A percentile compares a stretch with the other conserved stretches of the same genome.
These are phyloP conservation scores for Coffea humblotiana DNA, from an alignment of 305 asterid genomes.

Conservation along the genomic window DNA sequence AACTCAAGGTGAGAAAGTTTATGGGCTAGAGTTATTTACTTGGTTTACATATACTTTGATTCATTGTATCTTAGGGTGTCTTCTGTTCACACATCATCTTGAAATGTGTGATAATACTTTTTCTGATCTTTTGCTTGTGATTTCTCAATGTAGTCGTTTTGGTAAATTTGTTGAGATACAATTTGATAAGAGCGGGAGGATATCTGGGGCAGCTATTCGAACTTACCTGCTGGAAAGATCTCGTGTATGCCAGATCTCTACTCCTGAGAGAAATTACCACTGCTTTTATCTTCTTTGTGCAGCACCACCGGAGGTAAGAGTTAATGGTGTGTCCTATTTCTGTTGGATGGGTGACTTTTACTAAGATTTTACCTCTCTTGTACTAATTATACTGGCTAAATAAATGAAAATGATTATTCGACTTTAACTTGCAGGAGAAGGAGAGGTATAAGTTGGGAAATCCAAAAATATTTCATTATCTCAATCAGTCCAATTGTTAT, in stretches of 20 bases:
- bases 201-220: constrained; percentile 98
- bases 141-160: constrained; percentile 70
- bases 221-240: constrained; percentile 98
- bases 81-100: constrained; percentile 13
- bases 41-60: constrained; percentile 14
- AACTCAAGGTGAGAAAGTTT: constrained; percentile 74
- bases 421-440: constrained; percentile 58
- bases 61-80: not conserved
- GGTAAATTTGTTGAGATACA: constrained; percentile 99
- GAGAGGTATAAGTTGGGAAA: constrained; percentile 76
- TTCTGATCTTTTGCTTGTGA: constrained; percentile 3
- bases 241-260: constrained; percentile 95
- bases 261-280: constrained; percentile 98
- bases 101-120: constrained; percentile 9
- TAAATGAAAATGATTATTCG: constrained; percentile 22
- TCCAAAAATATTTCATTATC: constrained; percentile 79
- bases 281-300: constrained; percentile 99
- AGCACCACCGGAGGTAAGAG: constrained; percentile 83
- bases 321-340: not conserved
- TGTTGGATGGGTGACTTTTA: constrained; percentile 5
- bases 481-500: constrained; percentile 86
- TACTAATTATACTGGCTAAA: constrained; percentile 2
- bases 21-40: constrained; percentile 12
- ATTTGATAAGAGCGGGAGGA: constrained; percentile 94
- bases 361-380: not conserved